Evolutionary conservation across 139 green algal genomes (phyloP).

Genomic region (Micractinium conductrix): DNA sequence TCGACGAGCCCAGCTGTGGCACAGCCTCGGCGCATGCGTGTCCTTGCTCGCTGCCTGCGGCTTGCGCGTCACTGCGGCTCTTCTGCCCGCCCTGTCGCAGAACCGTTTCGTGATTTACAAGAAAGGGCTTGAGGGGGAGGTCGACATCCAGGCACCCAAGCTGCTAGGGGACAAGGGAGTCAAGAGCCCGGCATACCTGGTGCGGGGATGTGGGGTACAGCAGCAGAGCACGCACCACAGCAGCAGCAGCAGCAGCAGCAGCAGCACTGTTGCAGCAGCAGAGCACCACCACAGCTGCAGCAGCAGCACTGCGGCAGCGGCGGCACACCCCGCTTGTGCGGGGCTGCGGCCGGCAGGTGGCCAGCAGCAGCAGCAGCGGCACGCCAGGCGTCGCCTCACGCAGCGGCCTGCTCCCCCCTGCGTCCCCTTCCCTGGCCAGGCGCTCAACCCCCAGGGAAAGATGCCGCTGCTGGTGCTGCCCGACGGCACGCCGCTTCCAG

Average conservation of each 20-base stretch:
- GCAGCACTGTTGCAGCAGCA: too few relatives aligned
- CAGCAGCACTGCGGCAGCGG: too few relatives aligned
- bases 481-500: conserved; percentile 66
- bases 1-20: too few relatives aligned
- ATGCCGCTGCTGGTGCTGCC: conserved; percentile 77
- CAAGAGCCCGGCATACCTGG: conserved; percentile 47
- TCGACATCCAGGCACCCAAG: conserved; percentile 63
- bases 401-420: too few relatives aligned
- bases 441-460: conserved; percentile 65
- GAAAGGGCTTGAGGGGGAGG: conserved; percentile 63
- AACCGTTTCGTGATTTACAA: conserved; percentile 67
- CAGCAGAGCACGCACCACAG: conserved; percentile 29
- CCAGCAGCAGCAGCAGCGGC: too few relatives aligned
- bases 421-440: too few relatives aligned
- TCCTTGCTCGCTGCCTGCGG: too few relatives aligned
- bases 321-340: too few relatives aligned
- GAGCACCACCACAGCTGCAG: too few relatives aligned
- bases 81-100: conserved; percentile 12
- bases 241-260: neutral
- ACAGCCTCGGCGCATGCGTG: neutral
- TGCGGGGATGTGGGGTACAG: neutral
- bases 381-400: too few relatives aligned
- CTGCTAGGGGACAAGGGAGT: conserved; percentile 61
- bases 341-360: too few relatives aligned
- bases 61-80: neutral